Percentiles rank a stretch among this genome's conserved stretches.
Conservation (phyloP, 2,329 filamentous ascomycete species). For the Zarea fungicola region DNA sequence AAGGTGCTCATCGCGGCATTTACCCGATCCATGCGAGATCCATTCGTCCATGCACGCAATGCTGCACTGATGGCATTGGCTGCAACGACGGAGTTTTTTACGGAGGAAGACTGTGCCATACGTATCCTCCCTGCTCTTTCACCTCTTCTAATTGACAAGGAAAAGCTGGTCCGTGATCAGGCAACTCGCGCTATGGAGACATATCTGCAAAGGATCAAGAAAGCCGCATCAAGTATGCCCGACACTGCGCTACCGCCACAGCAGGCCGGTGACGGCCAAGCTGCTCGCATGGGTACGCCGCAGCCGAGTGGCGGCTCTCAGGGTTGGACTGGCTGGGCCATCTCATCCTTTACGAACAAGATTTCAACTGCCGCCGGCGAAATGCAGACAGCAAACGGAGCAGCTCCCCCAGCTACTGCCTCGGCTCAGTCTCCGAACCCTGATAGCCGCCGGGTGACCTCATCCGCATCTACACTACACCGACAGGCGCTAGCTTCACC, state of each 20-base stretch:
- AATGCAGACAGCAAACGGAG: conserved; percentile 59
- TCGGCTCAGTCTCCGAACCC: conserved; percentile 36
- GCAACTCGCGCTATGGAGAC: conserved; percentile 83
- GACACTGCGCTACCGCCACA: conserved; percentile 72
- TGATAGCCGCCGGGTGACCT: conserved; percentile 34
- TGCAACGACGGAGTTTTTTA: conserved; percentile 81
- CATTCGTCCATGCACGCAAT: conserved; percentile 90
- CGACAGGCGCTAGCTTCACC: conserved; percentile 55
- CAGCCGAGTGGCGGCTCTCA: conserved; percentile 52
- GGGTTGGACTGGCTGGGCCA: conserved; percentile 90
- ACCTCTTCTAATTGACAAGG: conserved; percentile 84
- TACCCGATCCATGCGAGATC: conserved; percentile 80
- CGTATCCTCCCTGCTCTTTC: conserved; percentile 82
- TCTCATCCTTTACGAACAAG: conserved; percentile 97
- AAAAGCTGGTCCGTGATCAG: conserved; percentile 90
- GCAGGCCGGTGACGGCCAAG: conserved; percentile 43
- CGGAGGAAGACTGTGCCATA: conserved; percentile 80
- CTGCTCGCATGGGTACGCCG: conserved; percentile 74
- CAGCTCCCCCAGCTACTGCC: conserved; percentile 37
- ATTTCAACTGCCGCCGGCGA: conserved; percentile 78
- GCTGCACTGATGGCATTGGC: conserved; percentile 80
- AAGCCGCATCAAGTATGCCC: conserved; percentile 70
- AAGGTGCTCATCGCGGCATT: conserved; percentile 95
- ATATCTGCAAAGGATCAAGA: conserved; percentile 77
- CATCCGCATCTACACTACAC: conserved; percentile 55